Evolutionary conservation across 371 early-diverging fungal species (phyloP), one percentile per base, ranked within the genome.

Genomic region (Dipsacomyces acuminosporus): DNA sequence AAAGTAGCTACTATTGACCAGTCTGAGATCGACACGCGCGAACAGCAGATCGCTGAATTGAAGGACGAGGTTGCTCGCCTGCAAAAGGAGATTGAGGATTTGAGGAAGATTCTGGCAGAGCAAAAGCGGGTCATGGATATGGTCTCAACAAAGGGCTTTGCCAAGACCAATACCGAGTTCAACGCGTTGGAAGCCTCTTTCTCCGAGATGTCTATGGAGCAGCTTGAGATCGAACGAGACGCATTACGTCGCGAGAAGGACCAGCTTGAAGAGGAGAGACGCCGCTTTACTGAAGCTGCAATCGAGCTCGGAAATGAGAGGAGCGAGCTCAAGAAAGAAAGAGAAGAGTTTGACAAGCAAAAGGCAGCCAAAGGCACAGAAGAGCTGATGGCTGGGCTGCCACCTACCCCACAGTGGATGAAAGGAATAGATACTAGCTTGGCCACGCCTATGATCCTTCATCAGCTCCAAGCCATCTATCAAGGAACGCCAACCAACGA

Each of bases 221-320:
- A 77, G 44, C 47, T 61, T n/a, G 50, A 59, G 40, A 40, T 42
- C 3, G 72, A 66, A 33, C 66, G 67, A 30, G 54, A 59, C 38
- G 67, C 51, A 7, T 47, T 74, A 46, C 52, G 74, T 21, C 48
- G 49, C 8, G 64, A 74, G 54, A 47, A 54, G 19, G 25, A 45
- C 48, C 64, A 79, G 58, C 66, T 83, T 26, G 80, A 81, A 38
- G 66, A 61, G 22, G 82, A 83, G 49, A 77, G 81, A 6, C 42
- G 54, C 20, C 72, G 65, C 48, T 84, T 84, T 56, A 80, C 80
- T 0, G 80, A 81, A 35, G 81, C 82, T 2, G 81, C 82, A 4
- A 74, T 82, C 11, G 69, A 75, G 56, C 61, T 82, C 5, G 84
- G 82, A 14, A 49, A 73, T 20, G 84, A 84, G 48, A 65, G 84